Evolutionary conservation across 176 grass and related monocot genomes (phyloP).

Genomic region (Hsuehochloa calcarea): DNA sequence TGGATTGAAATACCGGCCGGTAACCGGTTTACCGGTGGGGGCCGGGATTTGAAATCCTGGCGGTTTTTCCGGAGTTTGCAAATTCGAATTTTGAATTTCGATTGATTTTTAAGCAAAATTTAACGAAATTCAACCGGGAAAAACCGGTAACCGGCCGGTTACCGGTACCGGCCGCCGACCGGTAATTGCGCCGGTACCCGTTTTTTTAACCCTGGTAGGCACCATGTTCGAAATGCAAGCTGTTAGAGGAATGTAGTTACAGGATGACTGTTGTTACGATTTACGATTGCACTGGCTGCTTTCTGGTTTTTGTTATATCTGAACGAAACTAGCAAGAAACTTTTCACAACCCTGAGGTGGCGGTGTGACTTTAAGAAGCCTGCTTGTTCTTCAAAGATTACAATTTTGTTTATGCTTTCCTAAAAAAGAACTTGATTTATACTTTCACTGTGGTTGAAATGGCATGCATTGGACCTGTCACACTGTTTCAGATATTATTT

Average conservation of each 20-base stretch:
- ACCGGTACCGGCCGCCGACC: too few relatives aligned
- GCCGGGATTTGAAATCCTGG: too few relatives aligned
- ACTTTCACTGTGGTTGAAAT: constrained; percentile 19
- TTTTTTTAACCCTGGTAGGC: too few relatives aligned
- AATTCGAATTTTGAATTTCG: too few relatives aligned
- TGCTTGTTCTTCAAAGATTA: constrained; percentile 4
- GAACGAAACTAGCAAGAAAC: neutral
- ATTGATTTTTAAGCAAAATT: too few relatives aligned
- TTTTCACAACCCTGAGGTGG: neutral
- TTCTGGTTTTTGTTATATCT: constrained; percentile 23
- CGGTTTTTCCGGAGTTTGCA: too few relatives aligned
- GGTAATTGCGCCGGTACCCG: too few relatives aligned
- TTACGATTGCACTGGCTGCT: neutral
- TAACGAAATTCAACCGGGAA: too few relatives aligned
- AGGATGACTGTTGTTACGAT: constrained; percentile 16
- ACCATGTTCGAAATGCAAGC: neutral
- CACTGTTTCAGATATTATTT: neutral
- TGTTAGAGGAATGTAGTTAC: constrained; percentile 5
- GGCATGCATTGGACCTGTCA: constrained; percentile 12
- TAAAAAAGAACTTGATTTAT: neutral
- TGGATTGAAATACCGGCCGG: too few relatives aligned
- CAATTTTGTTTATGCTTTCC: neutral
- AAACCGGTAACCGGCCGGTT: too few relatives aligned
- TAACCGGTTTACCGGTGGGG: too few relatives aligned
- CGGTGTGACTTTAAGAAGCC: neutral